These are phyloP conservation scores for Microthlaspi erraticum DNA, from an alignment of 345 rosid genomes.

Conservation along the genomic window DNA sequence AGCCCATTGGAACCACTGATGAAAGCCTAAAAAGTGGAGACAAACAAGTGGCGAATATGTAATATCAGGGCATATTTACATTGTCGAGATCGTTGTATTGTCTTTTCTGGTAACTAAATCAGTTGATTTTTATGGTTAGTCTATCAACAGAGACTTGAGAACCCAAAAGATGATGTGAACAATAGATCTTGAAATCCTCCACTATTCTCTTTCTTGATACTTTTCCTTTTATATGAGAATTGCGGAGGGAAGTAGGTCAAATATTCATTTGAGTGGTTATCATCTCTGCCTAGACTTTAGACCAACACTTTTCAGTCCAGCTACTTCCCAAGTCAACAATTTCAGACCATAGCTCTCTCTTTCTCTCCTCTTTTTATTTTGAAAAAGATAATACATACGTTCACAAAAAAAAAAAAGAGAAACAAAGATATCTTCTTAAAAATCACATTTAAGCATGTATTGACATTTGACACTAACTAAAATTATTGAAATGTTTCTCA, in stretches of 20 bases:
- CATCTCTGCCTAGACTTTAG: conserved; percentile 40
- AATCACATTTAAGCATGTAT: neutral
- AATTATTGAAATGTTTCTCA: conserved; percentile 27
- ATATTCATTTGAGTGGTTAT: conserved; percentile 39
- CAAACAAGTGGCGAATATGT: neutral
- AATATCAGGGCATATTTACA: neutral
- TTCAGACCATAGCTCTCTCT: conserved; percentile 22
- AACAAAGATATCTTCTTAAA: neutral
- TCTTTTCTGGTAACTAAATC: conserved; percentile 24
- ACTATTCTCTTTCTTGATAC: conserved; percentile 1
- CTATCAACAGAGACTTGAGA: conserved; percentile 20
- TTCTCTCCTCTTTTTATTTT: conserved; percentile 13
- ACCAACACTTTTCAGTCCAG: conserved; percentile 34
- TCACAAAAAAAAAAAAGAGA: neutral
- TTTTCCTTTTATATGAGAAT: neutral
- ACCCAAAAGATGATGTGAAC: neutral
- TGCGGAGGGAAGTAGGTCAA: conserved; percentile 36
- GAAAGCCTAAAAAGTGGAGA: neutral
- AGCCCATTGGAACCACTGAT: no score
- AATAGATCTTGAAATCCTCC: conserved; percentile 1
- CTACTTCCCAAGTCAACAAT: conserved; percentile 34
- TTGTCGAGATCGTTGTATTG: neutral
- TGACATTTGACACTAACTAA: conserved; percentile 26
- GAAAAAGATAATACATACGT: neutral
- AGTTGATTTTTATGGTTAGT: conserved; percentile 23